phyloP scores from a whole-genome alignment of 2,329 filamentous ascomycete species.

The Parafenestella ontariensis region DNA sequence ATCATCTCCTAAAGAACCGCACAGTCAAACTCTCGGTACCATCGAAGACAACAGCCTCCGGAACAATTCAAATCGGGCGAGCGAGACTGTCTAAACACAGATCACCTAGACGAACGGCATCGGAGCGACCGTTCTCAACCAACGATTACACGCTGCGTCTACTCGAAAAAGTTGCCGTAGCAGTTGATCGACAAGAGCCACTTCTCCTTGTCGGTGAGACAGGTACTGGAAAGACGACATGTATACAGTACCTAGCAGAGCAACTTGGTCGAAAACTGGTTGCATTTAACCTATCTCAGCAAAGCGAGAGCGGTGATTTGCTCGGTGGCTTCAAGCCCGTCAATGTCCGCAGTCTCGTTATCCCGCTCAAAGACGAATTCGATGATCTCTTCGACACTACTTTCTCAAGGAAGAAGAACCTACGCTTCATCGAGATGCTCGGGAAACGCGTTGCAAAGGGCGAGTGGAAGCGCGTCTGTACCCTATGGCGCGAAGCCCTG shows the following conservation, averaged over 20 bases:
- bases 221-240: conserved; percentile 96
- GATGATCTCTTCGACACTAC: conserved; percentile 87
- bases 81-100: conserved; percentile 55
- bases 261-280: conserved; percentile 85
- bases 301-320: conserved; percentile 95
- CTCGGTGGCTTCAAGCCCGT: conserved; percentile 97
- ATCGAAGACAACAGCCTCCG: conserved; percentile 32
- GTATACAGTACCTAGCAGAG: conserved; percentile 89
- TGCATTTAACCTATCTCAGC: conserved; percentile 95
- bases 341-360: conserved; percentile 83
- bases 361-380: conserved; percentile 93
- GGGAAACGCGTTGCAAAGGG: conserved; percentile 79
- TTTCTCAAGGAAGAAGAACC: conserved; percentile 87
- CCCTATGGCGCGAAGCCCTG: conserved; percentile 86
- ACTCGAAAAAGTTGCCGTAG: conserved; percentile 86
- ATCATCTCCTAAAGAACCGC: conserved; percentile 77
- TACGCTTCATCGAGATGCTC: conserved; percentile 78
- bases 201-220: conserved; percentile 97
- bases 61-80: conserved; percentile 48
- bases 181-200: conserved; percentile 84
- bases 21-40: conserved; percentile 67
- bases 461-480: conserved; percentile 86
- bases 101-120: conserved; percentile 48
- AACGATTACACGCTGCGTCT: conserved; percentile 84
- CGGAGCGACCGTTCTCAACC: conserved; percentile 75